Percentiles rank a stretch among this genome's conserved stretches.
Evolutionary conservation across 2,329 filamentous ascomycete genomes (phyloP).

Genomic region (Atkinsonella texensis): DNA sequence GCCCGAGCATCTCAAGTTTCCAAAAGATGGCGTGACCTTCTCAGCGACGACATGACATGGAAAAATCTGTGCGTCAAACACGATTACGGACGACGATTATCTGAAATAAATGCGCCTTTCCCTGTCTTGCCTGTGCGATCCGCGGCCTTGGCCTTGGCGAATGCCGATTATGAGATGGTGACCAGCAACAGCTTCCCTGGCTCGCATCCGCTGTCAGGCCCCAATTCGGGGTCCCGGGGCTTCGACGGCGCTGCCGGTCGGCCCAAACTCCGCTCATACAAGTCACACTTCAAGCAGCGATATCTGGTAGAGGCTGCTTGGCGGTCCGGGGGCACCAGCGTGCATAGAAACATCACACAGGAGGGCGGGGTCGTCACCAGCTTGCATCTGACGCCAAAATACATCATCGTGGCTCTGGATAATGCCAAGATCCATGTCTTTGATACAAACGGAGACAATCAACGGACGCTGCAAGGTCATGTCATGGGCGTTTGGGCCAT

Average conservation of each 20-base stretch:
- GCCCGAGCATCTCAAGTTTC: slow-evolving; percentile 95
- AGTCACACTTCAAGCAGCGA: slow-evolving; percentile 93
- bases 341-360: slow-evolving; percentile 80
- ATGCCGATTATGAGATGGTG: slow-evolving; percentile 23
- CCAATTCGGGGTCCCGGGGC: slow-evolving; percentile 34
- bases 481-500: slow-evolving; percentile 99
- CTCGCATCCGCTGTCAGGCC: slow-evolving; percentile 23
- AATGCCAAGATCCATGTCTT: slow-evolving; percentile 99
- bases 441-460: slow-evolving; percentile 76
- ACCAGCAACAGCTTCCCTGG: slow-evolving; percentile 33
- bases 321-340: slow-evolving; percentile 79
- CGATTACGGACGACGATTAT: slow-evolving; percentile 59
- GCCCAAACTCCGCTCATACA: slow-evolving; percentile 70
- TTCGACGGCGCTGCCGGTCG: slow-evolving; percentile 40
- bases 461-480: slow-evolving; percentile 85
- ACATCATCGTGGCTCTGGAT: slow-evolving; percentile 94
- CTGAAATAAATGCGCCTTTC: slow-evolving; percentile 32
- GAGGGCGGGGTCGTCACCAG: slow-evolving; percentile 96
- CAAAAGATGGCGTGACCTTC: slow-evolving; percentile 78
- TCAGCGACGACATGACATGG: slow-evolving; percentile 97
- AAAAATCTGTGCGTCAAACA: slow-evolving; percentile 95
- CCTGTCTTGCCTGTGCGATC: slow-evolving; percentile 18
- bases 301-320: slow-evolving; percentile 97
- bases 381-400: slow-evolving; percentile 83
- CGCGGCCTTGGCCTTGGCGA: slow-evolving; percentile 19